Conservation (phyloP, 2,329 filamentous ascomycete species). For the Paecilomyces dactylethromorphus region DNA sequence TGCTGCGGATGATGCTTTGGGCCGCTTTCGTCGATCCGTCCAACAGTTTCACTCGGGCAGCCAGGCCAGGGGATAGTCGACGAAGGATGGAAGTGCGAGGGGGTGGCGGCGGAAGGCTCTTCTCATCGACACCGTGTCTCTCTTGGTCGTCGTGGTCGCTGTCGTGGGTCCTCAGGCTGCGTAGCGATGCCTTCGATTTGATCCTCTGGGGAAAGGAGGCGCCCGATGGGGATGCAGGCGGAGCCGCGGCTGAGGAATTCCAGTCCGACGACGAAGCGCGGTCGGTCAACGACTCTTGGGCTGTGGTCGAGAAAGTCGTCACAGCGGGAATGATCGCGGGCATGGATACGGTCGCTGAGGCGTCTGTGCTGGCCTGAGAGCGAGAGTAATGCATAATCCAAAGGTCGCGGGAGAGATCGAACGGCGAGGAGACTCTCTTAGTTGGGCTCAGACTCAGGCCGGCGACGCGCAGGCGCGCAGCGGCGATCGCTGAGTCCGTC, state of each 20-base stretch:
- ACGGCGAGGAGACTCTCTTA: conserved; percentile 18
- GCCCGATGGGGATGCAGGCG: conserved; percentile 6
- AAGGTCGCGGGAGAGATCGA: conserved; percentile 1
- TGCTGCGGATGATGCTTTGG: conserved; percentile 14
- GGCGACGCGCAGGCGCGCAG: not conserved
- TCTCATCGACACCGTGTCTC: conserved; percentile 18
- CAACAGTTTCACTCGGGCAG: conserved; percentile 35
- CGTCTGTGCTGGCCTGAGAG: conserved; percentile 1
- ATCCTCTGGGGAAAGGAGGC: conserved; percentile 22
- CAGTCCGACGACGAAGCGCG: conserved; percentile 17
- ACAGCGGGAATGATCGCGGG: conserved; percentile 28
- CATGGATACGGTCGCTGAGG: conserved; percentile 24
- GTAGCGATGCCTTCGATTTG: conserved; percentile 31
- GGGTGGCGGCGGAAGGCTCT: conserved; percentile 11
- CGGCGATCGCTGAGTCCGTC: not conserved
- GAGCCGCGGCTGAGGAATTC: conserved; percentile 15
- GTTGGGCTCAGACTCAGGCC: conserved; percentile 1
- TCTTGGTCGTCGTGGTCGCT: conserved; percentile 21
- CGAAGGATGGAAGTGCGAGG: conserved; percentile 31
- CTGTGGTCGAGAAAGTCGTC: conserved; percentile 18
- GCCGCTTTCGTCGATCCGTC: conserved; percentile 27
- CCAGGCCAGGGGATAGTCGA: conserved; percentile 35
- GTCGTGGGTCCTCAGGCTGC: conserved; percentile 20
- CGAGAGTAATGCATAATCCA: not conserved
- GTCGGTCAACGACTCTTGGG: conserved; percentile 7